These are phyloP conservation scores for Setomelanomma holmii DNA, from an alignment of 2,329 filamentous ascomycete genomes.

Conservation along the genomic window DNA sequence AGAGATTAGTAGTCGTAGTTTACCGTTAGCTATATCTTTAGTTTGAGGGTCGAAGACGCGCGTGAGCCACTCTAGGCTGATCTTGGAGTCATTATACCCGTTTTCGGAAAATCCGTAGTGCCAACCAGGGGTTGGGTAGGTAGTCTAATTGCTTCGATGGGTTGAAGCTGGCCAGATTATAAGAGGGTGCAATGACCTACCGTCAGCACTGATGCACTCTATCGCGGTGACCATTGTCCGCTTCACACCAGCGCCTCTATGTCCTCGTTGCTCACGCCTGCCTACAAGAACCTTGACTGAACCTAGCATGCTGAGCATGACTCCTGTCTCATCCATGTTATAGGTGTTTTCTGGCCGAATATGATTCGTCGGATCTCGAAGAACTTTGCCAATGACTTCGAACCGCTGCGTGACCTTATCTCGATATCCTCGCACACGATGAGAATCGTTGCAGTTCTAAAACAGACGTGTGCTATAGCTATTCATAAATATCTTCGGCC, in stretches of 20 bases:
- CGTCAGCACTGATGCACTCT: conserved; percentile 19
- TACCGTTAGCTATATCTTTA: conserved; percentile 34
- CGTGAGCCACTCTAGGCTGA: conserved; percentile 47
- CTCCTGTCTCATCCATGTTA: too few relatives aligned
- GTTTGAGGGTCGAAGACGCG: conserved; percentile 47
- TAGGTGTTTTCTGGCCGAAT: conserved; percentile 23
- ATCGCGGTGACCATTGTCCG: conserved; percentile 21
- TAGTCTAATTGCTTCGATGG: conserved; percentile 22
- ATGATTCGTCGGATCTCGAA: conserved; percentile 16
- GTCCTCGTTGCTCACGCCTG: conserved; percentile 10
- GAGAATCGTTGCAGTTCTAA: too few relatives aligned
- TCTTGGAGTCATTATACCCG: conserved; percentile 39
- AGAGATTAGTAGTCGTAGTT: conserved; percentile 43
- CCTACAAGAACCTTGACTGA: conserved; percentile 23
- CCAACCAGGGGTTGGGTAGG: conserved; percentile 20
- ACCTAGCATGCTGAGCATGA: too few relatives aligned
- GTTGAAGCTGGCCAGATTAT: conserved; percentile 25
- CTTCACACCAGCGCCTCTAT: conserved; percentile 23
- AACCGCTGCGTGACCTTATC: conserved; percentile 11
- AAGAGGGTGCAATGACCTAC: conserved; percentile 17
- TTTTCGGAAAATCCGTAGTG: conserved; percentile 18
- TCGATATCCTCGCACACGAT: too few relatives aligned
- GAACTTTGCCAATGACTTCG: conserved; percentile 17
- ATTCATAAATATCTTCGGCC: too few relatives aligned
- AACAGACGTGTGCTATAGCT: too few relatives aligned